These are phyloP conservation scores for Monilinia vaccinii-corymbosi DNA, from an alignment of 2,329 filamentous ascomycete species.

Conservation along the genomic window DNA sequence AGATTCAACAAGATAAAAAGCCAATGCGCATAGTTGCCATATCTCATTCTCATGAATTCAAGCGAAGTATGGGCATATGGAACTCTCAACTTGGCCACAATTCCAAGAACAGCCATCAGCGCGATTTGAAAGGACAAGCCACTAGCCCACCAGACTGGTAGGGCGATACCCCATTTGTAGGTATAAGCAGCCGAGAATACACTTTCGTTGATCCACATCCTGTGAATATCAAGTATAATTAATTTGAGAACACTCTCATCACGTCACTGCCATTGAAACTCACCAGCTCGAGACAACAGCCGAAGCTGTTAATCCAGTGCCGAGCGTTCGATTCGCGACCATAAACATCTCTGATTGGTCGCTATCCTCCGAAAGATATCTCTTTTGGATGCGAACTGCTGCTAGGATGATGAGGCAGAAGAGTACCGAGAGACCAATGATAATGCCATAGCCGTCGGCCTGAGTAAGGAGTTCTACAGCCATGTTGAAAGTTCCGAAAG, in stretches of 20 bases:
- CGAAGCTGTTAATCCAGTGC: constrained; percentile 15
- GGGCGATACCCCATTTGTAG: constrained; percentile 63
- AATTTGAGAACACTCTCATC: neutral
- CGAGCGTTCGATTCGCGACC: constrained; percentile 18
- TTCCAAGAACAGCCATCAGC: constrained; percentile 39
- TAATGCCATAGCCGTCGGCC: constrained; percentile 35
- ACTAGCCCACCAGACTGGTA: constrained; percentile 49
- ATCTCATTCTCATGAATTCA: constrained; percentile 40
- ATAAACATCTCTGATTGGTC: constrained; percentile 35
- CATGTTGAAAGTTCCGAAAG: neutral
- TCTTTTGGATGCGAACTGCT: constrained; percentile 38
- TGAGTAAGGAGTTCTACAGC: neutral
- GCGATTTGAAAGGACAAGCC: constrained; percentile 41
- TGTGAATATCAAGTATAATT: neutral
- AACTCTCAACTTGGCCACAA: constrained; percentile 40
- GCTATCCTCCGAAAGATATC: constrained; percentile 35
- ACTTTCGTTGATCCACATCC: constrained; percentile 37
- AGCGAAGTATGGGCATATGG: constrained; percentile 43
- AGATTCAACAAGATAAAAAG: constrained; percentile 35
- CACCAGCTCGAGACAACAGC: constrained; percentile 14
- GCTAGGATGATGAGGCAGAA: constrained; percentile 39
- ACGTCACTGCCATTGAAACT: neutral
- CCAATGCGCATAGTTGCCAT: constrained; percentile 35
- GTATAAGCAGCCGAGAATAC: constrained; percentile 32
- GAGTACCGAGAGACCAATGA: constrained; percentile 39